Conservation (phyloP, 1,284 basidiomycete species). For the Microbotryomycetes sp. region DNA sequence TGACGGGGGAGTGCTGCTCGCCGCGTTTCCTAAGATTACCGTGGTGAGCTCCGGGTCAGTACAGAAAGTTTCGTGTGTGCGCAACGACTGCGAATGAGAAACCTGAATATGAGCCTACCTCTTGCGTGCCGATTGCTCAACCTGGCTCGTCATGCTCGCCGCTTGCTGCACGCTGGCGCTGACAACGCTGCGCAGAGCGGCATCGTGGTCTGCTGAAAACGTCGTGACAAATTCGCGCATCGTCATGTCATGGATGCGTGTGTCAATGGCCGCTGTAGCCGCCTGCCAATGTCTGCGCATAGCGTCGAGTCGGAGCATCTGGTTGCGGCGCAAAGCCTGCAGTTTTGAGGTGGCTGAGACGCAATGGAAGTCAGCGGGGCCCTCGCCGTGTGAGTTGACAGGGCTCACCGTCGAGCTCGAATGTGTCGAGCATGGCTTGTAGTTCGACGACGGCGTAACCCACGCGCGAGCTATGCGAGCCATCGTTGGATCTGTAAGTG, state of each 20-base stretch:
- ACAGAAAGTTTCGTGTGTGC: no score
- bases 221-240: conserved; percentile 7
- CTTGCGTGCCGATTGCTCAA: not conserved
- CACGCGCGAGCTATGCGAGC: no score
- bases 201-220: conserved; percentile 2
- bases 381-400: not conserved
- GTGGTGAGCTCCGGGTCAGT: no score
- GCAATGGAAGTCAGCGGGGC: not conserved
- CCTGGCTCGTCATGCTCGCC: not conserved
- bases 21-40: no score
- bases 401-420: not conserved
- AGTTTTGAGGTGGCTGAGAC: not conserved
- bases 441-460: not conserved
- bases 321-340: not conserved
- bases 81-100: no score
- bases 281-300: conserved; percentile 10
- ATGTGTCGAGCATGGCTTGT: not conserved
- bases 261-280: conserved; percentile 9
- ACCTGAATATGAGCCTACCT: no score
- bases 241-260: conserved; percentile 1
- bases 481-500: no score
- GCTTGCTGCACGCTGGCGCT: not conserved
- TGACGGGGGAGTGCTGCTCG: no score
- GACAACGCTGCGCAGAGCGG: not conserved
- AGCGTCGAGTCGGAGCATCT: not conserved